phyloP scores from a whole-genome alignment of 768 basidiomycete genomes.

The Termitomyces sp. region DNA sequence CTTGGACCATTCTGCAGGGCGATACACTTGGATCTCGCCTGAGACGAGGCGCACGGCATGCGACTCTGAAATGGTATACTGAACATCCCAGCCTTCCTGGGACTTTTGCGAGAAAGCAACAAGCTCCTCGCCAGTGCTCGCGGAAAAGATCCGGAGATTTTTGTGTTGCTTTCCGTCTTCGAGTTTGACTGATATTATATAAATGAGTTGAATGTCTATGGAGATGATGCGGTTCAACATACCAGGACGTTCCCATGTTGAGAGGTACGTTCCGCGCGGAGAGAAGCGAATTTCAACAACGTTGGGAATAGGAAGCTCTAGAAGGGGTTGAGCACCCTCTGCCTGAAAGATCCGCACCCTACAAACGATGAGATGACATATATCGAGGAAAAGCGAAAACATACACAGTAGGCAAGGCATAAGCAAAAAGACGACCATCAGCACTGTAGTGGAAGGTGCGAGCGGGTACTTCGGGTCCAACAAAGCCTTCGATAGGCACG shows the following conservation, averaged over 20 bases:
- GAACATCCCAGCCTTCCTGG: constrained; percentile 87
- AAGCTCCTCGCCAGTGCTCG: constrained; percentile 81
- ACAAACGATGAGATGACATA: constrained; percentile 6
- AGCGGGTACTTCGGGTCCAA: constrained; percentile 63
- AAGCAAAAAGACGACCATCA: constrained; percentile 85
- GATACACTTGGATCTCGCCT: constrained; percentile 79
- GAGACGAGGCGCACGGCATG: constrained; percentile 79
- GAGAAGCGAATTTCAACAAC: constrained; percentile 88
- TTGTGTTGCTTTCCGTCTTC: constrained; percentile 91
- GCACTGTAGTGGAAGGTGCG: constrained; percentile 78
- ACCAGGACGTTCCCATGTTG: constrained; percentile 93
- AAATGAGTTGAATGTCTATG: background rate
- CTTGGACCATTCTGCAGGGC: constrained; percentile 74
- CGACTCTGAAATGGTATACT: constrained; percentile 87
- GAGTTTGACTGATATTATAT: constrained; percentile 54
- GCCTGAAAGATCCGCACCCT: constrained; percentile 79
- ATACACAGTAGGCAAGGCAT: constrained; percentile 70
- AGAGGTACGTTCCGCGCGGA: constrained; percentile 87
- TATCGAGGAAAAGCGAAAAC: constrained; percentile 25
- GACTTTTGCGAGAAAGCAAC: constrained; percentile 85
- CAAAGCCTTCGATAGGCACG: constrained; percentile 53
- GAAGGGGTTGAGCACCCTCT: constrained; percentile 65
- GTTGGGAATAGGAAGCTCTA: constrained; percentile 69
- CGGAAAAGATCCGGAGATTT: constrained; percentile 89
- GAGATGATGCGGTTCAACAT: constrained; percentile 13